Conservation (phyloP, 2,329 filamentous ascomycete species). For the Verticillium alfalfae region DNA sequence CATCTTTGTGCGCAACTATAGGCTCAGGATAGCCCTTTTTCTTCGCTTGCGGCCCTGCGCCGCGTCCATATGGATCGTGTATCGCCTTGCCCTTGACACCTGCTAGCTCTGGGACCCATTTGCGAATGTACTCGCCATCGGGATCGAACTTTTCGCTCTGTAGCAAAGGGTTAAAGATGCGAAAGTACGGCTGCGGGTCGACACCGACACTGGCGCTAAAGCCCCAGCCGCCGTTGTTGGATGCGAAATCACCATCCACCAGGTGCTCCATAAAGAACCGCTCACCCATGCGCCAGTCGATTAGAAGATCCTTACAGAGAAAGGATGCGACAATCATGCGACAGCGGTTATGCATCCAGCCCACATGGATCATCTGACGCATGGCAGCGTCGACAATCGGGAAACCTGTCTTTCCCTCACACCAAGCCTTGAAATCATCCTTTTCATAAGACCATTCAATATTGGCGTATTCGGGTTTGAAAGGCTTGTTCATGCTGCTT, state of each 20-base stretch:
- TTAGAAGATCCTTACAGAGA: conserved; percentile 69
- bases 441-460: conserved; percentile 76
- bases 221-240: conserved; percentile 63
- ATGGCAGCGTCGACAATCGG: conserved; percentile 85
- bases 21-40: conserved; percentile 67
- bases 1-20: conserved; percentile 69
- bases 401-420: conserved; percentile 67
- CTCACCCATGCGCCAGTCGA: conserved; percentile 83
- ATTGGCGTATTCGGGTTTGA: conserved; percentile 78
- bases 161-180: conserved; percentile 80
- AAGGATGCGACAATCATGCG: conserved; percentile 83
- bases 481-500: conserved; percentile 51
- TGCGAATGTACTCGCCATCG: conserved; percentile 72
- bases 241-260: conserved; percentile 74
- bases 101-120: conserved; percentile 74
- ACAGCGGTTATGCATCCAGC: conserved; percentile 80
- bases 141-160: conserved; percentile 85
- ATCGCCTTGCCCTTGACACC: conserved; percentile 62
- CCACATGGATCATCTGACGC: conserved; percentile 64
- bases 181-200: conserved; percentile 84
- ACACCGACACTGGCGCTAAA: conserved; percentile 62
- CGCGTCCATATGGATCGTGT: conserved; percentile 73
- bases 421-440: conserved; percentile 68
- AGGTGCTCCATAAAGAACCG: conserved; percentile 76
- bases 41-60: conserved; percentile 51